phyloP scores from a whole-genome alignment of 106 monocot genomes.

The Gastrodia elata region DNA sequence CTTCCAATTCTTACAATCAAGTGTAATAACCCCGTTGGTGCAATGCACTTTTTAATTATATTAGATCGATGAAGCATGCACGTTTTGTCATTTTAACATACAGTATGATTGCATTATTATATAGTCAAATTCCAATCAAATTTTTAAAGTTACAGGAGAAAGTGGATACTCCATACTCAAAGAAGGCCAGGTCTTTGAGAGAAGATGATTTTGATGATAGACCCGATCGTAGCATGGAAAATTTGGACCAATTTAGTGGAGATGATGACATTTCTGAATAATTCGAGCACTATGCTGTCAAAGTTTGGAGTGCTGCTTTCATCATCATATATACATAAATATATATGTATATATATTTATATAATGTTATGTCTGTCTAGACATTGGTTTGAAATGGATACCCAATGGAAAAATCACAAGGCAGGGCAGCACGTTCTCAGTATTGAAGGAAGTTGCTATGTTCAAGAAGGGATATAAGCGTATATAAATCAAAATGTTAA shows the following conservation, averaged over 20 bases:
- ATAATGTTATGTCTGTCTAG: neutral
- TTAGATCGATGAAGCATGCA: neutral
- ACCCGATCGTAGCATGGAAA: neutral
- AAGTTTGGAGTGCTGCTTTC: neutral
- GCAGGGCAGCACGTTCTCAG: neutral
- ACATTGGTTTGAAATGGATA: neutral
- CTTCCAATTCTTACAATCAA: too few relatives aligned
- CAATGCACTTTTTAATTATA: too few relatives aligned
- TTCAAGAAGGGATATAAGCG: neutral
- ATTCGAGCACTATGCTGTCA: neutral
- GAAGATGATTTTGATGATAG: conserved; percentile 8
- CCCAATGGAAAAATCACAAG: neutral
- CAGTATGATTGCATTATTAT: neutral
- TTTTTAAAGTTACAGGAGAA: conserved; percentile 4
- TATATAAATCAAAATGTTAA: conserved; percentile 4
- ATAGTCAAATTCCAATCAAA: conserved; percentile 1
- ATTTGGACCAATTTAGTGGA: conserved; percentile 2
- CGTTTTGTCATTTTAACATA: neutral
- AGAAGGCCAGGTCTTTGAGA: conserved; percentile 8
- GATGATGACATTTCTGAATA: conserved; percentile 11
- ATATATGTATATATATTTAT: conserved; percentile 1
- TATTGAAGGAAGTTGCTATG: neutral
- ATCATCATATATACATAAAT: neutral
- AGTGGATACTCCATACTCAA: conserved; percentile 4
- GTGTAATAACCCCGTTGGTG: too few relatives aligned